Percentiles rank a stretch among this genome's conserved stretches.
Conservation (phyloP, 331 rosid genomes). For the Prunus yedoensis region DNA sequence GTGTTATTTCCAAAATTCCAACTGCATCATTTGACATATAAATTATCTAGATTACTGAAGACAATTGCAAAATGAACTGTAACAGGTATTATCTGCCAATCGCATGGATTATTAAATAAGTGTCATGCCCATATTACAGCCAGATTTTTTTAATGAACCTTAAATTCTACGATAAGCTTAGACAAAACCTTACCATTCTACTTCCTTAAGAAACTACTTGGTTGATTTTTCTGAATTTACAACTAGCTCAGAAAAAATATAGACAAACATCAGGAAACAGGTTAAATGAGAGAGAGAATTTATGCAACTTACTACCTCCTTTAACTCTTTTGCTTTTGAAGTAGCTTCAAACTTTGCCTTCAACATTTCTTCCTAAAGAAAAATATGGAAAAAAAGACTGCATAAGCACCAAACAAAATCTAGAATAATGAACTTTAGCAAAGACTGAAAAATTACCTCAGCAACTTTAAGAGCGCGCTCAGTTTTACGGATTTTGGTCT, state of each 20-base stretch:
- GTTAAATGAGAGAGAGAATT: slow-evolving; percentile 14
- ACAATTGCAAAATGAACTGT: neutral
- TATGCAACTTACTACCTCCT: slow-evolving; percentile 48
- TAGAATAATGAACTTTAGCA: slow-evolving; percentile 20
- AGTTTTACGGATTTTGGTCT: slow-evolving; percentile 53
- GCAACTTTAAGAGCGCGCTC: slow-evolving; percentile 91
- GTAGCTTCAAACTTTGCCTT: slow-evolving; percentile 78
- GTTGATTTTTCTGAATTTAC: neutral
- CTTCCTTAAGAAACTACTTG: neutral
- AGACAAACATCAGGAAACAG: neutral
- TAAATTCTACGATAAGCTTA: neutral
- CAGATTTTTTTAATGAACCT: neutral
- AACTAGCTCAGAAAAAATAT: neutral
- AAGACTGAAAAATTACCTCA: slow-evolving; percentile 58
- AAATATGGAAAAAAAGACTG: slow-evolving; percentile 1
- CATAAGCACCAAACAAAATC: slow-evolving; percentile 34
- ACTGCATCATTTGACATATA: neutral
- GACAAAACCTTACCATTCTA: neutral
- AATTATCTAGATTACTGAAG: neutral
- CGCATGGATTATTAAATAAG: neutral
- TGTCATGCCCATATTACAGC: neutral
- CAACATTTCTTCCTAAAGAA: slow-evolving; percentile 74
- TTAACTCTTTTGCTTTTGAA: slow-evolving; percentile 52
- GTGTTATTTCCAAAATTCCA: neutral
- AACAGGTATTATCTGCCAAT: neutral